Base-by-base conservation (phyloP, 2,329 filamentous ascomycete species). In the Trichoderma lentiforme region DNA sequence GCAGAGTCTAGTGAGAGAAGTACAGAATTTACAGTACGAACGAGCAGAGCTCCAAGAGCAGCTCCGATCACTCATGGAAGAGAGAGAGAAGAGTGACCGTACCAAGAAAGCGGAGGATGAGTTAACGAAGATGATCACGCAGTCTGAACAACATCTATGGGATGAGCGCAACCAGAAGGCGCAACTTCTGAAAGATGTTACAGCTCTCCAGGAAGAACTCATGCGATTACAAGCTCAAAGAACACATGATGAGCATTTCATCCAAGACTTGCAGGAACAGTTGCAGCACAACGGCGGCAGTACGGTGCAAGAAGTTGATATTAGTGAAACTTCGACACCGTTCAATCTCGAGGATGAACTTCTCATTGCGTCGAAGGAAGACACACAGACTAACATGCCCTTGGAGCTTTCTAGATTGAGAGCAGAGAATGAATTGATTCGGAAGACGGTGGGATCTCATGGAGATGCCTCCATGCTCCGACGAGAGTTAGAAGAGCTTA, bases 321-420 rank as follows among this genome's bases (percentile, higher is more conserved):
- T 76, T 26, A 74, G 74, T 7, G 72, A 60, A 32, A 69, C 71
- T 9, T 68, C 76, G 30, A 72, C 74, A 9, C 60, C 75, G 53
- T 82, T 86, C 53, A 88, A 82, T 72, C 85, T 91, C 9, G 89
- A 90, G 78, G 86, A 90, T 72, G 89, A 91, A 78, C 83, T 91
- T 5, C 86, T 88, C 66, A 83, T 83, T 71, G 85, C 86, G 28
- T 78, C 78, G 53, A 82, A 82, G 72, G 81, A 83, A 6, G 80
- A 80, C 47, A 76, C 74, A 14, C 79, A 81, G 14, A 77, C 80
- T 12, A 83, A 83, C 68, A 80, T 87, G 63, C 83, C 84, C 12
- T 79, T 89, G 21, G 87, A 89, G 76, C 78, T 89, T 26, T 87
- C 87, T 34, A 85, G 89, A 39, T 81, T 91, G 62, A 88, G 87